These are phyloP conservation scores for Dichomitus squalens DNA, from an alignment of 1,284 basidiomycete genomes.

Conservation along the genomic window DNA sequence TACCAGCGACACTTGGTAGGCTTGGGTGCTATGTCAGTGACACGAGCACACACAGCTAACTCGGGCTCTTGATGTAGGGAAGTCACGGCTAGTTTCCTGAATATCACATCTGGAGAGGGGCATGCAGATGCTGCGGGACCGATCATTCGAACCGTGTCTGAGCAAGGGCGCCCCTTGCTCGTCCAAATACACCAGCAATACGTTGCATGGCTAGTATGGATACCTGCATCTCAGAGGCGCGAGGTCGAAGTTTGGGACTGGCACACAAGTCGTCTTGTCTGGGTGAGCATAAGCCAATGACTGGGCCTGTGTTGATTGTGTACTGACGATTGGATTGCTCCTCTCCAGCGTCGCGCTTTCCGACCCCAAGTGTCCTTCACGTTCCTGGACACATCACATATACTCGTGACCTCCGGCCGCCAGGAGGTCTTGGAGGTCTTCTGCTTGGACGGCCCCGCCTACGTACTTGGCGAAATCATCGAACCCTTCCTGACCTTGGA, in stretches of 20 bases:
- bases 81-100: not conserved
- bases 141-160: not conserved
- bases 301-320: too few relatives aligned
- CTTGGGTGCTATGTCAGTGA: not conserved
- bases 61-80: not conserved
- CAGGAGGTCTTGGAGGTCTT: constrained; percentile 4
- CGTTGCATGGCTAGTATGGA: constrained; percentile 1
- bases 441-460: not conserved
- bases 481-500: constrained; percentile 5
- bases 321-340: not conserved
- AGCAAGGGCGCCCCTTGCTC: not conserved
- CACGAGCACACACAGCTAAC: not conserved
- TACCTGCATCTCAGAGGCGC: not conserved
- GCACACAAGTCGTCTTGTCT: not conserved
- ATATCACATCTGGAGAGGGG: not conserved
- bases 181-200: constrained; percentile 3
- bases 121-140: not conserved
- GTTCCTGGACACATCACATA: constrained; percentile 1
- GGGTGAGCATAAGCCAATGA: not conserved
- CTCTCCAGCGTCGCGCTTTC: constrained; percentile 1
- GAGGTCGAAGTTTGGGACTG: constrained; percentile 9
- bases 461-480: not conserved
- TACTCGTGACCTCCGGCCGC: constrained; percentile 7
- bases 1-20: not conserved
- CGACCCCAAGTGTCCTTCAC: constrained; percentile 3